A percentile compares a stretch with the other conserved stretches of the same genome.
phyloP scores from a whole-genome alignment of 2,329 filamentous ascomycete species.

The Sporothrix brunneoviolacea region DNA sequence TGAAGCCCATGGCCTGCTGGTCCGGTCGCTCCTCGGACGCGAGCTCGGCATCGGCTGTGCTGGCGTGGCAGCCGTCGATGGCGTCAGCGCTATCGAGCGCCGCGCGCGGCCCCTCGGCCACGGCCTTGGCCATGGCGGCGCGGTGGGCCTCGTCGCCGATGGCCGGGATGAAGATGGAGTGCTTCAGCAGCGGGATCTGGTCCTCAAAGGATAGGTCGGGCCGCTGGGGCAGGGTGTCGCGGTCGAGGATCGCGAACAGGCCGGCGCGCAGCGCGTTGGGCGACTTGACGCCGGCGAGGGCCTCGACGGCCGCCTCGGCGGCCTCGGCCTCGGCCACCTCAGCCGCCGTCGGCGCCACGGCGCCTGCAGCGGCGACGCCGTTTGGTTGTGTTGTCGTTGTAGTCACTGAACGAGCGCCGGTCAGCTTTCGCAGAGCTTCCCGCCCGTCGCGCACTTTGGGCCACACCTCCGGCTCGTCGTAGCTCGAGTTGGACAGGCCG shows the following conservation, averaged over 20 bases:
- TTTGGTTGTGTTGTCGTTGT: too few relatives aligned
- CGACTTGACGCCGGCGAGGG: too few relatives aligned
- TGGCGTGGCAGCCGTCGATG: conserved; percentile 32
- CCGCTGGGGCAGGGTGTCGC: conserved; percentile 45
- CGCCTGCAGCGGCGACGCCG: too few relatives aligned
- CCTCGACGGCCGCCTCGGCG: too few relatives aligned
- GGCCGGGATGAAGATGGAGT: conserved; percentile 56
- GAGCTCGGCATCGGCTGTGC: conserved; percentile 29
- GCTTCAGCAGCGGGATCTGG: conserved; percentile 45
- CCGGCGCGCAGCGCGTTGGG: conserved; percentile 42
- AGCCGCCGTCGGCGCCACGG: too few relatives aligned
- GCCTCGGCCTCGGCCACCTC: too few relatives aligned
- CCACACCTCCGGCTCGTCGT: conserved; percentile 48
- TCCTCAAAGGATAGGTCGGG: conserved; percentile 43
- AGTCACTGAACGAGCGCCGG: too few relatives aligned
- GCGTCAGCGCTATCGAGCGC: conserved; percentile 27
- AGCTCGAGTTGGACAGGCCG: conserved; percentile 58
- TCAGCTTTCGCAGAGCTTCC: conserved; percentile 35
- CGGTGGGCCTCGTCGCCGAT: conserved; percentile 41
- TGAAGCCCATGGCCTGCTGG: conserved; percentile 34
- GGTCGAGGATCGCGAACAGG: conserved; percentile 50
- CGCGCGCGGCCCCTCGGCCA: conserved; percentile 26
- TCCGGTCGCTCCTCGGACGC: conserved; percentile 31
- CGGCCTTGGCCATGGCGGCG: conserved; percentile 19
- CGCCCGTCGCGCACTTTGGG: conserved; percentile 53